Percentiles rank a stretch among this genome's conserved stretches.
Conservation (phyloP, 805 yeast genomes). For the Saturnispora serradocipensis region DNA sequence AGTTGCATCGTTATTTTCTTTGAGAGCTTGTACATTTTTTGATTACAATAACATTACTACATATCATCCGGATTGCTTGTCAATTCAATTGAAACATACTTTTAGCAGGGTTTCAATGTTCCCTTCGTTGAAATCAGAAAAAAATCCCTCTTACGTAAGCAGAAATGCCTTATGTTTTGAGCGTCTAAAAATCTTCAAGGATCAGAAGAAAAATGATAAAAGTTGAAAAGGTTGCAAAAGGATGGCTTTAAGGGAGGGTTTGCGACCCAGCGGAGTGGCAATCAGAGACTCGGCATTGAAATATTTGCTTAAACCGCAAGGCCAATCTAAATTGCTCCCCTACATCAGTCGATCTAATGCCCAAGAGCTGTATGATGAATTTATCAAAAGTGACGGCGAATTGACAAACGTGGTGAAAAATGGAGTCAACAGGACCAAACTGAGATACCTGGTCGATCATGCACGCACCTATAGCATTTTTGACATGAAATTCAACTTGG, state of each 20-base stretch:
- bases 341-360: background rate
- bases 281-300: background rate
- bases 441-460: background rate
- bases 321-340: background rate
- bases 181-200: background rate
- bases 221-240: background rate
- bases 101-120: background rate
- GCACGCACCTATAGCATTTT: background rate
- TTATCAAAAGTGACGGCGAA: background rate
- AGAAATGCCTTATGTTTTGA: background rate
- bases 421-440: background rate
- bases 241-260: background rate
- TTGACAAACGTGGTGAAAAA: background rate
- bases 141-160: conserved; percentile 5
- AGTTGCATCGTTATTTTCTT: background rate
- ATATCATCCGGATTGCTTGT: no score
- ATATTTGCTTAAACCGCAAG: background rate
- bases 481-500: conserved; percentile 4
- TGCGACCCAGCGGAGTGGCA: background rate
- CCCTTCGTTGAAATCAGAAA: background rate
- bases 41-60: background rate
- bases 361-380: background rate
- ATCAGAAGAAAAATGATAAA: no score
- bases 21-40: background rate
- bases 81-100: background rate